Evolutionary conservation across 495 filamentous ascomycete species (phyloP).

Genomic region (Jackrogersella minutella): DNA sequence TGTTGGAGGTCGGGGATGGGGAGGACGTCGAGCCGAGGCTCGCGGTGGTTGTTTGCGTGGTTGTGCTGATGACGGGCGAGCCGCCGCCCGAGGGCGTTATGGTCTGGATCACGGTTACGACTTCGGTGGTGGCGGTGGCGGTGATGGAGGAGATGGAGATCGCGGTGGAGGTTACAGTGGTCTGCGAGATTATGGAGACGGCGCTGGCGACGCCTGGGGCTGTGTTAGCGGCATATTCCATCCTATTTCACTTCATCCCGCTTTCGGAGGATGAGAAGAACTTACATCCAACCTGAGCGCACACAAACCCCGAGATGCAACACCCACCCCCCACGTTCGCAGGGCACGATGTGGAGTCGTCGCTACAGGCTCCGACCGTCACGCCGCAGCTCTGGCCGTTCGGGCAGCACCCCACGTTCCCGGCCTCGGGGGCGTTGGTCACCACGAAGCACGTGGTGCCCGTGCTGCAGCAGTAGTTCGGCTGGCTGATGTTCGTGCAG

Average conservation of each 20-base stretch:
- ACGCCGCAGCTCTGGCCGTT: conserved; percentile 72
- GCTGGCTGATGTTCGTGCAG: conserved; percentile 73
- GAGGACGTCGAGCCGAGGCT: conserved; percentile 47
- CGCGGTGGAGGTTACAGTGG: conserved; percentile 46
- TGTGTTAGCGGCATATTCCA: conserved; percentile 14
- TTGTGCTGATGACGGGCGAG: conserved; percentile 34
- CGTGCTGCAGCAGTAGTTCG: conserved; percentile 77
- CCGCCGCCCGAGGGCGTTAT: conserved; percentile 43
- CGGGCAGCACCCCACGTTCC: conserved; percentile 88
- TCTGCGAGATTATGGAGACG: conserved; percentile 57
- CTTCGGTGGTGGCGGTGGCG: conserved; percentile 40
- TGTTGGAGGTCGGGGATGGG: conserved; percentile 44
- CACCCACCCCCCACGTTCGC: conserved; percentile 80
- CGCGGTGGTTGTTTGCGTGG: conserved; percentile 48
- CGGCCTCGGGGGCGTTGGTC: conserved; percentile 73
- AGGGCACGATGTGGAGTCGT: conserved; percentile 73
- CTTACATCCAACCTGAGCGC: conserved; percentile 83
- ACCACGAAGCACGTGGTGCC: conserved; percentile 67
- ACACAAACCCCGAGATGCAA: conserved; percentile 82
- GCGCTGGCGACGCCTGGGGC: conserved; percentile 43
- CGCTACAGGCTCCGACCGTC: conserved; percentile 67
- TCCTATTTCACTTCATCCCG: neutral
- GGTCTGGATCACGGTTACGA: conserved; percentile 50
- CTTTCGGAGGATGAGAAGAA: no score
- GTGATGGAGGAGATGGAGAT: conserved; percentile 35